These are phyloP conservation scores for Alternaria ethzedia DNA, from an alignment of 2,329 filamentous ascomycete species.

Conservation along the genomic window DNA sequence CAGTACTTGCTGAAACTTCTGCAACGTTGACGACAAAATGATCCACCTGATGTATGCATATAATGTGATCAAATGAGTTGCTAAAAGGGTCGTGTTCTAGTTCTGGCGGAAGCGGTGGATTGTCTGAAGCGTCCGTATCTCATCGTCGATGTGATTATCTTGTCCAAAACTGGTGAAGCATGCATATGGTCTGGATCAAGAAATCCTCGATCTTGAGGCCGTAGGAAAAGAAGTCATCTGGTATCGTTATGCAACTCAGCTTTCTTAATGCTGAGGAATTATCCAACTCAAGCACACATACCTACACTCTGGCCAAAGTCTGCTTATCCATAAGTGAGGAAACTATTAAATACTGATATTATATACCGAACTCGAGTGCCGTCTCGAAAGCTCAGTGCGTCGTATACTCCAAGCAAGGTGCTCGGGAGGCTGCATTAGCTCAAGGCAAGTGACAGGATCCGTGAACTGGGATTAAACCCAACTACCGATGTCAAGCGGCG, in stretches of 20 bases:
- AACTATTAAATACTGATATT: not conserved
- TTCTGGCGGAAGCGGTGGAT: not conserved
- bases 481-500: not conserved
- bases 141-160: not conserved
- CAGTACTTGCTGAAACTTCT: not conserved
- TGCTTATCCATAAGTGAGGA: not conserved
- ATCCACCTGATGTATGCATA: not conserved
- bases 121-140: not conserved
- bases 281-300: not conserved
- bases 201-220: not conserved
- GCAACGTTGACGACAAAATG: not conserved
- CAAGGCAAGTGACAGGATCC: not conserved
- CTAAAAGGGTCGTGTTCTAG: not conserved
- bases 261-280: not conserved
- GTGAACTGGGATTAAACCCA: not conserved
- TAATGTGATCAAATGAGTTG: not conserved
- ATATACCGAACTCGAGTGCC: not conserved
- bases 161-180: not conserved
- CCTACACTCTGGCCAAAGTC: not conserved
- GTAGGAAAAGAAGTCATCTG: not conserved
- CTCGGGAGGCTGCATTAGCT: conserved; percentile 13
- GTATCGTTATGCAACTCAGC: not conserved
- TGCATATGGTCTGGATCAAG: not conserved
- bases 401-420: not conserved
- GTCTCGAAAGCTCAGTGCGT: not conserved